These are phyloP conservation scores for Biscogniauxia marginata DNA, from an alignment of 2,329 filamentous ascomycete species.

Conservation along the genomic window DNA sequence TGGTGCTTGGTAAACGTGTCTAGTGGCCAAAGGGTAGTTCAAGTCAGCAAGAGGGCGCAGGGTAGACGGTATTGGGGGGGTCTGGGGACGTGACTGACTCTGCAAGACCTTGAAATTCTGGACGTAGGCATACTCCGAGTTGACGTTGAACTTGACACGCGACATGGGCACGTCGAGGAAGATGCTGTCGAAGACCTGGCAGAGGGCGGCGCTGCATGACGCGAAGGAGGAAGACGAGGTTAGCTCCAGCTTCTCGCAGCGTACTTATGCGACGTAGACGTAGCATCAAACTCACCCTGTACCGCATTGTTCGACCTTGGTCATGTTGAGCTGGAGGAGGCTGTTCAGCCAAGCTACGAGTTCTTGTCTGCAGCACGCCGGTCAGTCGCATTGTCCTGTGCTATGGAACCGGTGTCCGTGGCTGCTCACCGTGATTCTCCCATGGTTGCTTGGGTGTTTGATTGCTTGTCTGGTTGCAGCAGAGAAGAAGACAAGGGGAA, in stretches of 20 bases:
- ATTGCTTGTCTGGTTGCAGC: not conserved
- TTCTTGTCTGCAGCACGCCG: constrained; percentile 71
- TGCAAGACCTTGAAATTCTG: constrained; percentile 98
- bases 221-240: constrained; percentile 12
- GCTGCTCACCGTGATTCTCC: constrained; percentile 21
- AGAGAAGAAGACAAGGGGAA: not conserved
- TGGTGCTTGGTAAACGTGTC: constrained; percentile 82
- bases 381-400: constrained; percentile 1
- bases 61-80: not conserved
- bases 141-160: constrained; percentile 97
- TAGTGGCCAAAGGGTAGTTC: constrained; percentile 32
- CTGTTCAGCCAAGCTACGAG: constrained; percentile 95
- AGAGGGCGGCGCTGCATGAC: constrained; percentile 77
- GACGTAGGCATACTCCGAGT: constrained; percentile 93
- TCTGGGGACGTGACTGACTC: constrained; percentile 58
- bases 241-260: constrained; percentile 18
- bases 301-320: constrained; percentile 98
- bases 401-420: not conserved
- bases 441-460: constrained; percentile 11
- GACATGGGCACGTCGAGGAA: constrained; percentile 94
- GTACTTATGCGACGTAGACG: not conserved
- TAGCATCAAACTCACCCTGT: constrained; percentile 70
- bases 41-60: not conserved
- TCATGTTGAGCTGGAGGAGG: constrained; percentile 96
- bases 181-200: constrained; percentile 98